Evolutionary conservation across 768 basidiomycete species (phyloP).

Genomic region (Xanthoconium purpureum): DNA sequence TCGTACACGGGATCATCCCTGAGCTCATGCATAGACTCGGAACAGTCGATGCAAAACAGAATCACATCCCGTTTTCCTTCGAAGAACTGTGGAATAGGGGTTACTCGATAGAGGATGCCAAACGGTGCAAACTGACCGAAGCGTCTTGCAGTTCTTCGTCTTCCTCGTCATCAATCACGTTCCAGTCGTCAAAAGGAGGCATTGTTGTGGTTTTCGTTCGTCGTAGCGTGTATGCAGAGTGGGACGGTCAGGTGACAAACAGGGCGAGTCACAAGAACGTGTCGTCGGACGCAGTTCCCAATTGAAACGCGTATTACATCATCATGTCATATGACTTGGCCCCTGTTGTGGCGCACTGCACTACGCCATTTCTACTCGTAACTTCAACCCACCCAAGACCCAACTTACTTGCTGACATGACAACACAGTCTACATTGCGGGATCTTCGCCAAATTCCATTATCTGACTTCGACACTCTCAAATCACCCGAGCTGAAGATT

Average conservation of each 20-base stretch:
- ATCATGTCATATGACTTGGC: slow-evolving; percentile 18
- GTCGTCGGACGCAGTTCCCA: not conserved
- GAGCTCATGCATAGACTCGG: slow-evolving; percentile 80
- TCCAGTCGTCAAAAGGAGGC: slow-evolving; percentile 80
- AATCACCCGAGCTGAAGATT: slow-evolving; percentile 53
- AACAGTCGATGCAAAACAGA: slow-evolving; percentile 95
- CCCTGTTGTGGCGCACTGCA: not conserved
- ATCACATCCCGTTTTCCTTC: slow-evolving; percentile 83
- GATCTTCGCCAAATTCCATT: slow-evolving; percentile 33
- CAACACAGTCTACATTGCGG: slow-evolving; percentile 14
- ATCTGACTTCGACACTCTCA: slow-evolving; percentile 13
- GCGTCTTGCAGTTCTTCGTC: slow-evolving; percentile 77
- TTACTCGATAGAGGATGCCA: not conserved
- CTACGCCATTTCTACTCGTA: not conserved
- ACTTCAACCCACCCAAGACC: too few relatives aligned
- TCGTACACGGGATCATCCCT: slow-evolving; percentile 64
- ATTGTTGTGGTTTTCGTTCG: slow-evolving; percentile 30
- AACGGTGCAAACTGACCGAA: slow-evolving; percentile 43
- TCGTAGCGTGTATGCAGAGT: not conserved
- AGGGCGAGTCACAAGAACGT: slow-evolving; percentile 2
- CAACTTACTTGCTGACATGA: slow-evolving; percentile 5
- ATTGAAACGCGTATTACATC: slow-evolving; percentile 25
- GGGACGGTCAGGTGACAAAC: not conserved
- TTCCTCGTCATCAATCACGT: slow-evolving; percentile 73
- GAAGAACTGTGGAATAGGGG: slow-evolving; percentile 45